phyloP scores from a whole-genome alignment of 2,329 filamentous ascomycete species.

The Dactylonectria estremocensis region DNA sequence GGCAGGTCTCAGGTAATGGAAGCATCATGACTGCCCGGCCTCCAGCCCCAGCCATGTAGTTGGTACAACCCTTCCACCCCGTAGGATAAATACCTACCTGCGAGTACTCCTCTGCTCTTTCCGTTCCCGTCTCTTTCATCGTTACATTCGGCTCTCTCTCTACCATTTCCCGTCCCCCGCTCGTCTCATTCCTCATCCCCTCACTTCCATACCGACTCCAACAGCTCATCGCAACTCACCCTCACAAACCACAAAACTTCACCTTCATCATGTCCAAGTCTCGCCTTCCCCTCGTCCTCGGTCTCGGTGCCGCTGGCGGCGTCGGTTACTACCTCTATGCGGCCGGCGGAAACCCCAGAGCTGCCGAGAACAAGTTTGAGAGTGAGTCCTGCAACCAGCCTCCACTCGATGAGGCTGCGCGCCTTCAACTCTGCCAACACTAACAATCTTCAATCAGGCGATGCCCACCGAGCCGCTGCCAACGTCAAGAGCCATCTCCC shows the following conservation, averaged over 20 bases:
- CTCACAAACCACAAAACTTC: not conserved
- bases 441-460: slow-evolving; percentile 69
- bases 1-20: slow-evolving; percentile 7
- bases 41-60: slow-evolving; percentile 16
- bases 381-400: slow-evolving; percentile 67
- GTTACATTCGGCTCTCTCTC: slow-evolving; percentile 20
- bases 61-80: slow-evolving; percentile 21
- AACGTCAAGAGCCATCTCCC: slow-evolving; percentile 78
- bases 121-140: slow-evolving; percentile 8
- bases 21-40: not conserved
- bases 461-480: slow-evolving; percentile 78
- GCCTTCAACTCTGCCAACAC: not conserved
- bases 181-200: not conserved
- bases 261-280: slow-evolving; percentile 59
- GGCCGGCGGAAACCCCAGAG: slow-evolving; percentile 85
- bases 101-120: slow-evolving; percentile 16
- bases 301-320: slow-evolving; percentile 75
- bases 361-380: slow-evolving; percentile 89
- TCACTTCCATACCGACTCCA: slow-evolving; percentile 1
- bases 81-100: slow-evolving; percentile 33
- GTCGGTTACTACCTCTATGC: slow-evolving; percentile 93
- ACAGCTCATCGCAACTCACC: not conserved
- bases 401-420: not conserved
- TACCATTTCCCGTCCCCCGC: slow-evolving; percentile 10
- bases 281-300: slow-evolving; percentile 66